A percentile compares a stretch with the other conserved stretches of the same genome.
Evolutionary conservation across 805 yeast species (phyloP).

Genomic region (Kuraishia hungarica): DNA sequence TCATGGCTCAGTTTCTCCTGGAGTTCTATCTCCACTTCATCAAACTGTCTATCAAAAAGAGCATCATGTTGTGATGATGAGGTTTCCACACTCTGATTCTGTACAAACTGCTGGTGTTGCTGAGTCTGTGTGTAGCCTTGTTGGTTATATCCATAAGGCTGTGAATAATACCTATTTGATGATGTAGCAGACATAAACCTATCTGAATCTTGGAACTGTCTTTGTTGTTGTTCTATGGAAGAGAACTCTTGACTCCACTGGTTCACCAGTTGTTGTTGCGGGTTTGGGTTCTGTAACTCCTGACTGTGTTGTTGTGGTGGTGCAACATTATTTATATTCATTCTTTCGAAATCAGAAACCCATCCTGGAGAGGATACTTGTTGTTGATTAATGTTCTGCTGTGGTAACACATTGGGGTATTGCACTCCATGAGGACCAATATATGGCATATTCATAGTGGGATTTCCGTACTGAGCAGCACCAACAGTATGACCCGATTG

Average conservation of each 20-base stretch:
- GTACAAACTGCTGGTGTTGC: neutral
- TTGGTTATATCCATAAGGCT: neutral
- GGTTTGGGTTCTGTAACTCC: conserved; percentile 3
- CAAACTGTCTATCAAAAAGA: conserved; percentile 14
- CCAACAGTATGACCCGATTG: neutral
- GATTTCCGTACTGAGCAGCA: neutral
- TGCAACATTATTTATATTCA: conserved; percentile 7
- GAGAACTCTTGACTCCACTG: conserved; percentile 4
- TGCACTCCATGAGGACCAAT: neutral
- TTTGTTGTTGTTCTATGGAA: conserved; percentile 1
- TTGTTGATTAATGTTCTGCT: neutral
- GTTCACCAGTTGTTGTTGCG: conserved; percentile 4
- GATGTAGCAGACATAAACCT: neutral
- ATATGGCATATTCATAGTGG: neutral
- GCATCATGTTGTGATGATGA: neutral
- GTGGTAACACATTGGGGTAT: neutral
- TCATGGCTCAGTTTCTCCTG: conserved; percentile 2
- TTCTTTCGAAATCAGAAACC: conserved; percentile 14
- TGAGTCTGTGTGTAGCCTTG: neutral
- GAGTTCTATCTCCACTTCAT: conserved; percentile 18
- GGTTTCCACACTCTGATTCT: neutral
- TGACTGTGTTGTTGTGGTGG: neutral
- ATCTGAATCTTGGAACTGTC: conserved; percentile 3
- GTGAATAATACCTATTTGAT: neutral
- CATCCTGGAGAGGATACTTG: conserved; percentile 4